These are phyloP conservation scores for Mallotus nudiflorus DNA, from an alignment of 345 rosid species.

Conservation along the genomic window DNA sequence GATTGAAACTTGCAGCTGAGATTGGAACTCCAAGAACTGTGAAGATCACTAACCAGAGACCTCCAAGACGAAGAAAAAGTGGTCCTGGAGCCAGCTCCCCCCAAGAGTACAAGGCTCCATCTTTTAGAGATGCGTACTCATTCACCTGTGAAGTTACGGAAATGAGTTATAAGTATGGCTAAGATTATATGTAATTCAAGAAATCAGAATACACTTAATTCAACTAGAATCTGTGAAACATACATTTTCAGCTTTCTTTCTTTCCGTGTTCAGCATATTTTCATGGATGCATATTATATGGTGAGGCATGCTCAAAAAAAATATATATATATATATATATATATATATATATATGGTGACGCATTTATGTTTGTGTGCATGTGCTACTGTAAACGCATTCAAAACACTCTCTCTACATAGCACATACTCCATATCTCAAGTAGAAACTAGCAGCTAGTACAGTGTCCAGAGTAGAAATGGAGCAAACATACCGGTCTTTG, in stretches of 20 bases:
- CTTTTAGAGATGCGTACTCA: slow-evolving; percentile 84
- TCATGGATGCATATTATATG: background rate
- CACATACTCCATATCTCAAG: background rate
- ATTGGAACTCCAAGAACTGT: slow-evolving; percentile 83
- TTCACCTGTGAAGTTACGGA: slow-evolving; percentile 55
- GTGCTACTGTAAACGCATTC: too few relatives aligned
- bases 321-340: too few relatives aligned
- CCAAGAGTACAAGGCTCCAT: slow-evolving; percentile 83
- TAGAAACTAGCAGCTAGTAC: background rate
- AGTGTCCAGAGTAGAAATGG: background rate
- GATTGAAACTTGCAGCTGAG: slow-evolving; percentile 95
- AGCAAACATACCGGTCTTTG: slow-evolving; percentile 74
- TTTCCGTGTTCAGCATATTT: background rate
- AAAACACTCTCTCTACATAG: background rate
- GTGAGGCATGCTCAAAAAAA: too few relatives aligned
- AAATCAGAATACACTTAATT: background rate
- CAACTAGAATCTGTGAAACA: background rate
- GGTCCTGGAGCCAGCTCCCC: slow-evolving; percentile 69
- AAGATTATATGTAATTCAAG: background rate
- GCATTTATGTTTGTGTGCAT: too few relatives aligned
- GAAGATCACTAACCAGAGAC: slow-evolving; percentile 81
- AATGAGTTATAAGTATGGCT: slow-evolving; percentile 18
- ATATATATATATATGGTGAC: too few relatives aligned
- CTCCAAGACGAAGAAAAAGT: slow-evolving; percentile 79
- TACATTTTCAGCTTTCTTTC: too few relatives aligned